Percentiles rank a stretch among this genome's conserved stretches.
Conservation (phyloP, 75 land plant genomes). For the Pinus albicaulis region DNA sequence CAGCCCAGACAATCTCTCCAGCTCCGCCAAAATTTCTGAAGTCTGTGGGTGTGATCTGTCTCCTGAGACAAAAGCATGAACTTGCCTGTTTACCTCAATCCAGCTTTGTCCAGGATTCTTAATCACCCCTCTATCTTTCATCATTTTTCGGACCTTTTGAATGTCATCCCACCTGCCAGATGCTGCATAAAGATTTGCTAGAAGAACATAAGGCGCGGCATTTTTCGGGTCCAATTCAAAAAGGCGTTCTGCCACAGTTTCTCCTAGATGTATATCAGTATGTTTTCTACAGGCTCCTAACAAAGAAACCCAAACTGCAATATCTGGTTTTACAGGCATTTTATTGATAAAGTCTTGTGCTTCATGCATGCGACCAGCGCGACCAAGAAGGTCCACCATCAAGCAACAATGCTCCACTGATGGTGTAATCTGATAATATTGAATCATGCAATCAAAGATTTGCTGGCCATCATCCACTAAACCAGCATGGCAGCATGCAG, state of each 20-base stretch:
- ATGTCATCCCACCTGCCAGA: conserved; percentile 28
- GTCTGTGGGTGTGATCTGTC: conserved; percentile 13
- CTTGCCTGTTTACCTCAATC: conserved; percentile 13
- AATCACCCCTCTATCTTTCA: conserved; percentile 17
- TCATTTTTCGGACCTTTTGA: not conserved
- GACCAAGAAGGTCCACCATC: conserved; percentile 8
- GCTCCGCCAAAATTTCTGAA: not conserved
- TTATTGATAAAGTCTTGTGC: conserved; percentile 3
- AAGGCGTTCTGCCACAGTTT: not conserved
- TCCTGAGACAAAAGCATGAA: conserved; percentile 8
- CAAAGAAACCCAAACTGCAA: not conserved
- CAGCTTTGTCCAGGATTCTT: conserved; percentile 15
- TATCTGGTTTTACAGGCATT: conserved; percentile 10
- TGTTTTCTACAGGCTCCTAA: conserved; percentile 12
- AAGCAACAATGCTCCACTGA: conserved; percentile 9
- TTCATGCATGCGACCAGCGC: not conserved
- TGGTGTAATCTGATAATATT: conserved; percentile 5
- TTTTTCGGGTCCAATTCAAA: not conserved
- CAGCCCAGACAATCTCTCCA: conserved; percentile 9
- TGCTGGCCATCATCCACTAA: conserved; percentile 28
- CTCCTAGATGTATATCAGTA: conserved; percentile 1
- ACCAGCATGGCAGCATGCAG: no score
- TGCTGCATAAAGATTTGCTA: conserved; percentile 21
- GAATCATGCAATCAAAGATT: conserved; percentile 9
- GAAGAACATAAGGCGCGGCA: conserved; percentile 8